These are phyloP conservation scores for Salix caprea DNA, from an alignment of 345 rosid species.

Conservation along the genomic window DNA sequence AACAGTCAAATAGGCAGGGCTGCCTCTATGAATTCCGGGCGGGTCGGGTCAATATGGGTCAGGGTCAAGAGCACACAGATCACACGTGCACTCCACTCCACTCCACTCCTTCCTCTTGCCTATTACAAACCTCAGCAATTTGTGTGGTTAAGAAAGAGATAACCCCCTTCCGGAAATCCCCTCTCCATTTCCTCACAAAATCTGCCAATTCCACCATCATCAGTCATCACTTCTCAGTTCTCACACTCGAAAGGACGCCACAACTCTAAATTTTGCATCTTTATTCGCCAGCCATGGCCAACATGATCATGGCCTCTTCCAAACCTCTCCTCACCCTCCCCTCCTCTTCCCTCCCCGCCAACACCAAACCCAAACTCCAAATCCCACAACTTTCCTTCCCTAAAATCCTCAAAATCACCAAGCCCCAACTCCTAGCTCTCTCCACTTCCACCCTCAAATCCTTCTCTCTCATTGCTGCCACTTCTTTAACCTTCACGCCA, in stretches of 20 bases:
- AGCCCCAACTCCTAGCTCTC: conserved; percentile 32
- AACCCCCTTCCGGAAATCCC: conserved; percentile 24
- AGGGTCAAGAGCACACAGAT: background rate
- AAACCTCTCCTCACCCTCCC: conserved; percentile 32
- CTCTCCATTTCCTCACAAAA: conserved; percentile 14
- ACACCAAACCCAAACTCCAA: conserved; percentile 34
- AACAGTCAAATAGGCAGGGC: too few relatives aligned
- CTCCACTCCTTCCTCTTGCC: background rate
- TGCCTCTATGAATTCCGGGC: background rate
- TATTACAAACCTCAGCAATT: conserved; percentile 33
- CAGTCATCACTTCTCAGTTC: background rate
- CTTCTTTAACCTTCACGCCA: conserved; percentile 45
- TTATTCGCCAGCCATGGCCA: conserved; percentile 49
- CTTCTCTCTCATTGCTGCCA: conserved; percentile 53
- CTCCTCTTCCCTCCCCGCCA: conserved; percentile 23
- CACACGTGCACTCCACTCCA: background rate
- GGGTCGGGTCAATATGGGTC: background rate
- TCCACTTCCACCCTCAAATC: conserved; percentile 50
- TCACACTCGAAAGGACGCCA: background rate
- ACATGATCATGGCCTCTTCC: conserved; percentile 69
- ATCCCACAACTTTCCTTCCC: conserved; percentile 33
- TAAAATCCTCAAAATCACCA: conserved; percentile 31
- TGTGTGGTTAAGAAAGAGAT: conserved; percentile 73
- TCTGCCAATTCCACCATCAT: background rate
- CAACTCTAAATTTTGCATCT: background rate